Conservation (phyloP, 768 basidiomycete species). For the Pulveroboletus sp. region DNA sequence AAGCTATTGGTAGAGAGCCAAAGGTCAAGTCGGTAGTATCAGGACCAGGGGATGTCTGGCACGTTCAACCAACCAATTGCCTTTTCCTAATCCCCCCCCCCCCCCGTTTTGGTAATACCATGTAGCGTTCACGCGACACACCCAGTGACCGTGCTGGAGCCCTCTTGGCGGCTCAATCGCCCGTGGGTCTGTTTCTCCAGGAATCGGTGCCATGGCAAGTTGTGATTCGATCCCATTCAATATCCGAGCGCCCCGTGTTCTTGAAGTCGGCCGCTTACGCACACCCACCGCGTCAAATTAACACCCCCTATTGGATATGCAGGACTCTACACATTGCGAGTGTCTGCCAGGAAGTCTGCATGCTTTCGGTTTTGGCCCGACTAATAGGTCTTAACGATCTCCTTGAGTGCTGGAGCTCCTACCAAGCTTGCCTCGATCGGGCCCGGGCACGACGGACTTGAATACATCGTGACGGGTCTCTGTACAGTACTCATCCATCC, state of each 20-base stretch:
- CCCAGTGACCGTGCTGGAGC: no score
- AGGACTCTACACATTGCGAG: neutral
- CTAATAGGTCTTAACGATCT: no score
- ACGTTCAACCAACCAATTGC: neutral
- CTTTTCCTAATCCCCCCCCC: neutral
- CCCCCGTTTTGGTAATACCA: conserved; percentile 11
- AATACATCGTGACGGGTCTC: no score
- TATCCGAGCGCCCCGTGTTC: neutral
- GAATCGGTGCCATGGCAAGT: neutral
- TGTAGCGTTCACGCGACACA: neutral
- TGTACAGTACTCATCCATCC: no score
- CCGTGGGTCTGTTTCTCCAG: neutral
- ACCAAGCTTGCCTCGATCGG: no score
- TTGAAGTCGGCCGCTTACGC: neutral
- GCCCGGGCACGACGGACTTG: no score
- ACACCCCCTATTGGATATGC: neutral
- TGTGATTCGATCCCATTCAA: neutral
- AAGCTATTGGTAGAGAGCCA: neutral
- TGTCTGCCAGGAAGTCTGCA: no score
- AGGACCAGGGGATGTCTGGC: neutral
- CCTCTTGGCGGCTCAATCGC: neutral
- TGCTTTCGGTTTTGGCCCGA: no score
- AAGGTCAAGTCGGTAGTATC: neutral
- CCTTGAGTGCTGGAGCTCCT: no score
- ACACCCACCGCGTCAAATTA: neutral